These are phyloP conservation scores for Colletotrichum sidae DNA, from an alignment of 2,329 filamentous ascomycete species.

Conservation along the genomic window DNA sequence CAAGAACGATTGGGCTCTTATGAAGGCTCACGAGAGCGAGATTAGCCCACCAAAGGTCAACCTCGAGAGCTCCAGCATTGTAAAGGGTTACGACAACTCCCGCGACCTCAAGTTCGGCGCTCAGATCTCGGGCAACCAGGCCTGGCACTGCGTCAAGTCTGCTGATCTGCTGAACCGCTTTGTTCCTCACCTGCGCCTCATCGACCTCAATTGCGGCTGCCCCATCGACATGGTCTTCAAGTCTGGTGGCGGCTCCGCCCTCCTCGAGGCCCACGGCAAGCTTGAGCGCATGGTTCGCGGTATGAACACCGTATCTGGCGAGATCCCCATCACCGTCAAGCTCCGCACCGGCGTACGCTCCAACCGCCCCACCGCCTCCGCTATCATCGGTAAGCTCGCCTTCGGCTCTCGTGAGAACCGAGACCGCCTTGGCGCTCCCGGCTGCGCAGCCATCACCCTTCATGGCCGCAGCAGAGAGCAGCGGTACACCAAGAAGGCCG, in stretches of 20 bases:
- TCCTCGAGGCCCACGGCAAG: conserved; percentile 89
- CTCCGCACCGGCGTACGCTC: conserved; percentile 92
- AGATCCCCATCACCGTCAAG: conserved; percentile 93
- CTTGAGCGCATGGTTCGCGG: conserved; percentile 94
- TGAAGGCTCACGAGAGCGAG: conserved; percentile 93
- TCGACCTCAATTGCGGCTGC: conserved; percentile 97
- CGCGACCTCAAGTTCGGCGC: conserved; percentile 90
- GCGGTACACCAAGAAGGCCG: conserved; percentile 90
- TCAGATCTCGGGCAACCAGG: conserved; percentile 92
- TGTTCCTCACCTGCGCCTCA: conserved; percentile 85
- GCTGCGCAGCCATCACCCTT: conserved; percentile 93
- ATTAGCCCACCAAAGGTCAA: conserved; percentile 76
- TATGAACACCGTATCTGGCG: conserved; percentile 93
- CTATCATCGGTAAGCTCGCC: conserved; percentile 84
- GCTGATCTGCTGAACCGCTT: conserved; percentile 83
- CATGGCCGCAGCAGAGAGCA: conserved; percentile 95
- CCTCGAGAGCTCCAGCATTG: conserved; percentile 62
- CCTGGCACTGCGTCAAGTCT: conserved; percentile 89
- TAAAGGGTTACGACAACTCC: conserved; percentile 83
- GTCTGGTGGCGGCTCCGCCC: conserved; percentile 87
- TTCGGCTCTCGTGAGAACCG: conserved; percentile 81
- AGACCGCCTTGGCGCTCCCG: conserved; percentile 78
- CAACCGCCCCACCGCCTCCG: conserved; percentile 80
- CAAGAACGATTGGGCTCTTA: conserved; percentile 92
- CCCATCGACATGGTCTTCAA: conserved; percentile 95